Conservation (phyloP, 2,329 filamentous ascomycete genomes). For the Pseudogymnoascus sp. region DNA sequence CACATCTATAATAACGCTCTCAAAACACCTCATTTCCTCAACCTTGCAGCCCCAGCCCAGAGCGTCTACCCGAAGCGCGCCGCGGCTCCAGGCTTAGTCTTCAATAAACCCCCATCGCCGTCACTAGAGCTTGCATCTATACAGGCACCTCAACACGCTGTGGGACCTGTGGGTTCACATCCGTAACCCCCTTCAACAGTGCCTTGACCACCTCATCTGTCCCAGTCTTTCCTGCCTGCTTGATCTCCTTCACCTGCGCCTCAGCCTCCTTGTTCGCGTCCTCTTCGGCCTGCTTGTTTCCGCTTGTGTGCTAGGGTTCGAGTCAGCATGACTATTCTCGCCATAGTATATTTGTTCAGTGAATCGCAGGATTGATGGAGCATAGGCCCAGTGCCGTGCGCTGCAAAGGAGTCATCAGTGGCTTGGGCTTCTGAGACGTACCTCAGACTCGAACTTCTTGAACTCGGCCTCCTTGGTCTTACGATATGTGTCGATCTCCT, state of each 20-base stretch:
- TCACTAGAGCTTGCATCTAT: slow-evolving; percentile 19
- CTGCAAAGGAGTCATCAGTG: not conserved
- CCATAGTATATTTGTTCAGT: too few species aligned
- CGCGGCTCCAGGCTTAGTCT: slow-evolving; percentile 19
- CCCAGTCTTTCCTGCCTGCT: slow-evolving; percentile 69
- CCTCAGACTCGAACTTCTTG: slow-evolving; percentile 82
- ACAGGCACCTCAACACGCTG: slow-evolving; percentile 28
- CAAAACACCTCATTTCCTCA: not conserved
- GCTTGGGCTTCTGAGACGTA: slow-evolving; percentile 14
- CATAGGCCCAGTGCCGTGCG: not conserved
- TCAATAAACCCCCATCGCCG: not conserved
- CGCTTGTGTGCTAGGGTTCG: slow-evolving; percentile 68
- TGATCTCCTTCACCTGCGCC: slow-evolving; percentile 72
- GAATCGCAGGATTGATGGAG: not conserved
- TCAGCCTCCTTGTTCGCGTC: slow-evolving; percentile 77
- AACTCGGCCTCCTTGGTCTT: slow-evolving; percentile 87
- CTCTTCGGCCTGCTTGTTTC: slow-evolving; percentile 75
- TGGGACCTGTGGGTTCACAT: slow-evolving; percentile 67
- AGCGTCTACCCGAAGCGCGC: not conserved
- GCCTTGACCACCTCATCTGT: slow-evolving; percentile 75
- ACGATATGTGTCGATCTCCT: slow-evolving; percentile 92
- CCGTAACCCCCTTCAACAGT: slow-evolving; percentile 75
- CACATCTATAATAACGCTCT: not conserved
- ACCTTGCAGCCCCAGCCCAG: not conserved
- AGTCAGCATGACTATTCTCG: not conserved